Percentiles rank a stretch among this genome's conserved stretches.
Evolutionary conservation across 441 rosid genomes (phyloP).

Genomic region (Sinapis alba): DNA sequence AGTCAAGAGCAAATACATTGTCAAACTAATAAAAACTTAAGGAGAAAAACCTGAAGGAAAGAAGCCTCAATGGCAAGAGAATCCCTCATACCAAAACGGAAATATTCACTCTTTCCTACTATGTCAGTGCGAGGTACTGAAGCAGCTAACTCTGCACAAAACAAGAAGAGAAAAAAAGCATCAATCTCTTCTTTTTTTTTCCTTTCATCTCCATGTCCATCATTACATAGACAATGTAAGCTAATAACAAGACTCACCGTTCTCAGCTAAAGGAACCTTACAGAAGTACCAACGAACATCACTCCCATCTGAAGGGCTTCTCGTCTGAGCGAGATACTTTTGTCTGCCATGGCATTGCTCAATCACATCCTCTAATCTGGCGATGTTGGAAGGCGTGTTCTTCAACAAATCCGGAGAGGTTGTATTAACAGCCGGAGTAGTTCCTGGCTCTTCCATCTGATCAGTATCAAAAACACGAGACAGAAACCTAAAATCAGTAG

Average conservation of each 20-base stretch:
- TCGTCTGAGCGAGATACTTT: conserved; percentile 86
- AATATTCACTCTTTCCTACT: conserved; percentile 88
- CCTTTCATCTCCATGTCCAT: neutral
- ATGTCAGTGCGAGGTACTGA: conserved; percentile 80
- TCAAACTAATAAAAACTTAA: neutral
- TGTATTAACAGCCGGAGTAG: conserved; percentile 46
- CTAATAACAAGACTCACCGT: conserved; percentile 53
- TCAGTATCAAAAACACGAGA: neutral
- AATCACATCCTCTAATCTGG: conserved; percentile 85
- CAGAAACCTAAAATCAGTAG: conserved; percentile 14
- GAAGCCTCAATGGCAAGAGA: conserved; percentile 97
- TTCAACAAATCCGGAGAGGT: conserved; percentile 73
- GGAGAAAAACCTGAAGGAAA: conserved; percentile 80
- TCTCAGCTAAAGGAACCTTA: conserved; percentile 75
- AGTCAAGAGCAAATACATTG: neutral
- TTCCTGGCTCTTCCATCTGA: conserved; percentile 46
- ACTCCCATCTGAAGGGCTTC: conserved; percentile 88
- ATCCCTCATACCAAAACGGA: conserved; percentile 97
- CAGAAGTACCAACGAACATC: conserved; percentile 96
- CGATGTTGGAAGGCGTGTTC: conserved; percentile 93
- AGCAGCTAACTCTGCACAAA: conserved; percentile 79
- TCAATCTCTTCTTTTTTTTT: neutral
- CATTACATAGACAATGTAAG: neutral
- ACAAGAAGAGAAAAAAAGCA: neutral
- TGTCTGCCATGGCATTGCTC: conserved; percentile 74